Evolutionary conservation across 257 asterid species (phyloP).

Genomic region (Nyctanthes arbortristis): DNA sequence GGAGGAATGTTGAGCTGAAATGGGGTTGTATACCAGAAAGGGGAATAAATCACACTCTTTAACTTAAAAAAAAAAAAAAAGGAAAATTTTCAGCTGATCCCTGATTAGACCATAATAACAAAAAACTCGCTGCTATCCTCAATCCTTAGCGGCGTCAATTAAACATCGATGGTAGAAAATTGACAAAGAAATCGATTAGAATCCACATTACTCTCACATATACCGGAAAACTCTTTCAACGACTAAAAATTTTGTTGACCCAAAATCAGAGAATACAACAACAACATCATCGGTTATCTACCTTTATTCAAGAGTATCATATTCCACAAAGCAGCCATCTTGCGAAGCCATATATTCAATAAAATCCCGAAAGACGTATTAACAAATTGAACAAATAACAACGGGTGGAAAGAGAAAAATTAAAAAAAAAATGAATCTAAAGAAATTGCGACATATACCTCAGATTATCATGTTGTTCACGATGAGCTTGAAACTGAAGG

Average conservation of each 20-base stretch:
- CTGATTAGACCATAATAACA: neutral
- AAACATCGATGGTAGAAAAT: too few relatives aligned
- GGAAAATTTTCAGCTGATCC: neutral
- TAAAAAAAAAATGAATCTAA: too few relatives aligned
- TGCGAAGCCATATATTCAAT: neutral
- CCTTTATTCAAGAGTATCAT: neutral
- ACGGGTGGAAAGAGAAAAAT: neutral
- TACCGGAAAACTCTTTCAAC: neutral
- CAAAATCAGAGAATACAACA: neutral
- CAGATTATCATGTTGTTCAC: constrained; percentile 33
- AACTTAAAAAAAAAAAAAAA: neutral
- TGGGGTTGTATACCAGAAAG: neutral
- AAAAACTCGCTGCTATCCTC: too few relatives aligned
- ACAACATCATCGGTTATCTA: neutral
- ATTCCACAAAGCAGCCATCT: neutral
- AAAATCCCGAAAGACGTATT: neutral
- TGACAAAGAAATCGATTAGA: neutral
- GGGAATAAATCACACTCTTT: neutral
- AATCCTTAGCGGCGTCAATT: too few relatives aligned
- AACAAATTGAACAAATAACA: neutral
- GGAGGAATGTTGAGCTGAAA: neutral
- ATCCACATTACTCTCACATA: neutral
- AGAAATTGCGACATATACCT: constrained; percentile 50
- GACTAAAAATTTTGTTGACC: neutral
- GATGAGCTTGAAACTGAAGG: constrained; percentile 49